Base-by-base conservation (phyloP, 257 asterid genomes). In the Rauvolfia tetraphylla region DNA sequence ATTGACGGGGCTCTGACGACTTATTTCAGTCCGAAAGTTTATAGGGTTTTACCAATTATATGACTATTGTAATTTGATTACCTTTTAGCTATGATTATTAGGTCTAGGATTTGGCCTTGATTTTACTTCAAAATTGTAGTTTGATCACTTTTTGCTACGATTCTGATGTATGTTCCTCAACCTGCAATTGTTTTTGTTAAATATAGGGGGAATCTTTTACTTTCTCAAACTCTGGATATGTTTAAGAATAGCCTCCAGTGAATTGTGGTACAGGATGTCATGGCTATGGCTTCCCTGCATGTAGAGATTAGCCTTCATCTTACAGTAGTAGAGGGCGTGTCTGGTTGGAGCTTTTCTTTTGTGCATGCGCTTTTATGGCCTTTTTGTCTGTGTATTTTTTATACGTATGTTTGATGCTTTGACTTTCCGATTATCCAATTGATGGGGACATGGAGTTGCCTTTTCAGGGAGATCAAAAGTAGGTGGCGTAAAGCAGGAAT, bases 401-500 rank as follows among this genome's bases (percentile, higher is more conserved):
- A 29, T 49, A 10, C 2, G 20, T 58, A 27, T 63, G 66, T 14
- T 41, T 31, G 34, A 10, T 25, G 15, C 17, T 71, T 49, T 72
- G 33, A 41, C 41, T 4, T 66, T 46, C 58, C 44, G 22, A 48
- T 78, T 27, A 36, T 46, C 29, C 31, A 34, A 53, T 53, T 20
- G 69, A 53, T 34, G 46, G 7, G 31, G 17, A 49, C 2, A 41
- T 18, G 54, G 17, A 75, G 36, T 54, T 17, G 11, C 46, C 10
- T 20, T 66, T 76, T 2, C 62, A 59, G 61, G 82, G 75, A 61
- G 78, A 75, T 72, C 69, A 70, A 75, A 75, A 73, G 68, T 66
- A 49, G 76, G 79, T 83, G 71, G 75, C 46, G 42, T 39, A 63
- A 81, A 77, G 76, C 66, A 76, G 70, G 79, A n/a, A 68, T 61